Conservation (phyloP, 176 grass and related monocot genomes). For the Bonia amplexicaulis region DNA sequence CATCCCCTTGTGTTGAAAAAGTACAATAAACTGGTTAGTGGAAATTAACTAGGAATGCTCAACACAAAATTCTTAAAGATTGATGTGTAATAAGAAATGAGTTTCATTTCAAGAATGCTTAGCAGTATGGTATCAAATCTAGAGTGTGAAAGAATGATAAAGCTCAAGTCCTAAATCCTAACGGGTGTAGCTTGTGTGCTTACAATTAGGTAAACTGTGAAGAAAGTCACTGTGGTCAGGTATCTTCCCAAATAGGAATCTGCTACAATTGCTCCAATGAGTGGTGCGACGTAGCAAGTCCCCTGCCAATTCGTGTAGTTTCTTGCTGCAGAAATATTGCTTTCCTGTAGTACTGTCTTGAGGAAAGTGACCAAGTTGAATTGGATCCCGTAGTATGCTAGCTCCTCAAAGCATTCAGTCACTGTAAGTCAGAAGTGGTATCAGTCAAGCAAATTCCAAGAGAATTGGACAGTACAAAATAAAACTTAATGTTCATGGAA, state of each 20-base stretch:
- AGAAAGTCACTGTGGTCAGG: conserved; percentile 54
- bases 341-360: conserved; percentile 51
- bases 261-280: conserved; percentile 67
- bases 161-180: not conserved
- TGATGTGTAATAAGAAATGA: not conserved
- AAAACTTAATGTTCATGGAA: not conserved
- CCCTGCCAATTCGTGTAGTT: conserved; percentile 67
- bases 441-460: not conserved
- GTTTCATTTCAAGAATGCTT: not conserved
- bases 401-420: conserved; percentile 60
- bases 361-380: conserved; percentile 77
- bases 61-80: not conserved
- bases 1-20: conserved; percentile 57
- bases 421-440: conserved; percentile 28
- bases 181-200: conserved; percentile 19
- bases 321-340: conserved; percentile 51
- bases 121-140: not conserved
- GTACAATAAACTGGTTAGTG: conserved; percentile 8
- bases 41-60: not conserved
- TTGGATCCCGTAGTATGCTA: conserved; percentile 59
- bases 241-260: conserved; percentile 75
- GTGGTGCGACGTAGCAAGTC: conserved; percentile 59
- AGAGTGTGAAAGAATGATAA: not conserved
- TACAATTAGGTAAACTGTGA: conserved; percentile 56
- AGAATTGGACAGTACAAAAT: not conserved